These are phyloP conservation scores for Mollisia scopiformis DNA, from an alignment of 2,329 filamentous ascomycete species.

Conservation along the genomic window DNA sequence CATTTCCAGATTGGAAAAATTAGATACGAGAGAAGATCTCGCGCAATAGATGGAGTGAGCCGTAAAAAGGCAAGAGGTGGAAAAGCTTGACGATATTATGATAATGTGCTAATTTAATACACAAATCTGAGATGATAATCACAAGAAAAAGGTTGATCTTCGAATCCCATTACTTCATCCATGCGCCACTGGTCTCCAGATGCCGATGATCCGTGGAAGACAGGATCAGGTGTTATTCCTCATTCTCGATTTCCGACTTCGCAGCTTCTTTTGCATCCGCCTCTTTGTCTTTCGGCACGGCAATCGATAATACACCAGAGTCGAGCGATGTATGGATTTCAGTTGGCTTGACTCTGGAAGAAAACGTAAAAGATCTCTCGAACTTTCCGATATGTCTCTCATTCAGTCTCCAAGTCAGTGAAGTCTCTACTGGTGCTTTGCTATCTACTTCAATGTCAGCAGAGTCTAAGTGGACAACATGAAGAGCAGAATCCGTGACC, in stretches of 20 bases:
- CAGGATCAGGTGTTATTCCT: too few species aligned
- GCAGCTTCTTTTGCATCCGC: background rate
- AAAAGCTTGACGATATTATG: too few species aligned
- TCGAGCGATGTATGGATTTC: background rate
- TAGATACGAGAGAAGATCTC: too few species aligned
- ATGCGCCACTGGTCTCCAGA: too few species aligned
- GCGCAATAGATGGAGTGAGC: too few species aligned
- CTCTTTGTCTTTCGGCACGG: background rate
- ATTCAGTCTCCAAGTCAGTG: background rate
- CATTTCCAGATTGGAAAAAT: conserved; percentile 2
- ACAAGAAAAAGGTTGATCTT: background rate
- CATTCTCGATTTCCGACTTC: background rate
- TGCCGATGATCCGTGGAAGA: too few species aligned
- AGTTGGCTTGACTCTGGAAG: background rate
- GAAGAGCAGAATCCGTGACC: background rate
- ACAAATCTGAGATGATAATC: background rate
- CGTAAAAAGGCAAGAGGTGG: background rate
- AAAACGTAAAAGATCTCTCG: background rate
- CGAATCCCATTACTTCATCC: too few species aligned
- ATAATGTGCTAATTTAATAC: background rate
- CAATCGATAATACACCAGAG: background rate
- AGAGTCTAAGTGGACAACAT: background rate
- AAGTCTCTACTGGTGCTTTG: background rate
- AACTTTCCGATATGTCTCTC: background rate
- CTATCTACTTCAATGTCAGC: background rate